Percentiles rank a stretch among this genome's conserved stretches.
Conservation (phyloP, 345 rosid species). For the Turnera subulata region DNA sequence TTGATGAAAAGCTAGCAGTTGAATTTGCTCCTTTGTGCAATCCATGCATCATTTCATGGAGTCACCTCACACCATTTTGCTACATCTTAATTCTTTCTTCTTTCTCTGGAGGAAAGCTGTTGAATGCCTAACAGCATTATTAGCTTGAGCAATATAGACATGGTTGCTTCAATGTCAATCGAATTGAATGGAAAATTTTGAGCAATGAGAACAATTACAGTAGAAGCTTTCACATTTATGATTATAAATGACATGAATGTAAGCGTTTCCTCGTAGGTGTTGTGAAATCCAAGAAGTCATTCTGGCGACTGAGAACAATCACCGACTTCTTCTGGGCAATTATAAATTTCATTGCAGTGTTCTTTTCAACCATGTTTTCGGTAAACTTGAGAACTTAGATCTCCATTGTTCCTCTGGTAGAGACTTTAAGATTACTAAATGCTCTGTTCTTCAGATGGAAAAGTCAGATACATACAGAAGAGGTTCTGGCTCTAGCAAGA, state of each 20-base stretch:
- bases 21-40: no score
- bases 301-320: constrained; percentile 65
- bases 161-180: no score
- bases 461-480: constrained; percentile 67
- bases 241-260: no score
- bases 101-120: no score
- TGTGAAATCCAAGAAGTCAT: constrained; percentile 47
- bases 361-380: constrained; percentile 70
- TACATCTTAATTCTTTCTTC: no score
- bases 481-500: constrained; percentile 66
- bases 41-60: no score
- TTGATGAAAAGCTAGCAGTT: no score
- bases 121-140: no score
- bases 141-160: no score
- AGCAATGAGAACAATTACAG: background rate
- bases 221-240: no score
- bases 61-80: no score
- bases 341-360: constrained; percentile 50
- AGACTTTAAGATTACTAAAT: background rate
- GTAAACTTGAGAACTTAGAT: constrained; percentile 23
- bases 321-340: constrained; percentile 72
- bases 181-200: no score
- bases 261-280: constrained; percentile 28
- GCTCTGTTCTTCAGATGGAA: constrained; percentile 57
- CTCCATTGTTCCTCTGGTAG: background rate